Evolutionary conservation across 176 grass and related monocot species (phyloP).

Genomic region (Zoysia pacifica): DNA sequence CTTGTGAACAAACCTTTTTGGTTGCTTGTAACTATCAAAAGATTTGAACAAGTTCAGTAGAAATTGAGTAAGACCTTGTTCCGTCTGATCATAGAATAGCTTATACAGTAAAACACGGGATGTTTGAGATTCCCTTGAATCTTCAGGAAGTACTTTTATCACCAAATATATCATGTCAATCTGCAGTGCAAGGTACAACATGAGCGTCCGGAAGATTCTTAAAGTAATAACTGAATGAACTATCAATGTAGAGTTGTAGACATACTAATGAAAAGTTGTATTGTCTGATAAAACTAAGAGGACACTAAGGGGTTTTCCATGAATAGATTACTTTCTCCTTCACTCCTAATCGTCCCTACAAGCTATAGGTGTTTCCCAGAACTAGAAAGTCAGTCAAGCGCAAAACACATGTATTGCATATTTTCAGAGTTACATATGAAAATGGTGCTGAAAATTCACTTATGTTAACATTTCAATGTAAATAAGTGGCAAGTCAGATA

Average conservation of each 20-base stretch:
- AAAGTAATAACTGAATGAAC: not conserved
- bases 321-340: not conserved
- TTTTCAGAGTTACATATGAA: conserved; percentile 17
- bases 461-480: conserved; percentile 26
- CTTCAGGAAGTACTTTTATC: conserved; percentile 76
- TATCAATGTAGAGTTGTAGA: not conserved
- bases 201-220: conserved; percentile 17
- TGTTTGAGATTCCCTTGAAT: conserved; percentile 82
- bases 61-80: conserved; percentile 85
- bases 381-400: conserved; percentile 21
- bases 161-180: conserved; percentile 95
- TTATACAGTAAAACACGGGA: conserved; percentile 88
- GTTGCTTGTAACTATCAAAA: conserved; percentile 91
- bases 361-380: conserved; percentile 24
- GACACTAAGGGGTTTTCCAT: not conserved
- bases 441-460: conserved; percentile 4
- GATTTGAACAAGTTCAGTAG: conserved; percentile 87
- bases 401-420: not conserved
- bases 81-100: conserved; percentile 97
- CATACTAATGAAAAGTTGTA: conserved; percentile 7
- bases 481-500: conserved; percentile 9
- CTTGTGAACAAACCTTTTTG: conserved; percentile 71
- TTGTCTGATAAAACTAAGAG: conserved; percentile 12
- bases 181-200: conserved; percentile 44
- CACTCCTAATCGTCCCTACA: not conserved